Conservation (phyloP, 257 asterid genomes). For the Nicotiana tabacum region DNA sequence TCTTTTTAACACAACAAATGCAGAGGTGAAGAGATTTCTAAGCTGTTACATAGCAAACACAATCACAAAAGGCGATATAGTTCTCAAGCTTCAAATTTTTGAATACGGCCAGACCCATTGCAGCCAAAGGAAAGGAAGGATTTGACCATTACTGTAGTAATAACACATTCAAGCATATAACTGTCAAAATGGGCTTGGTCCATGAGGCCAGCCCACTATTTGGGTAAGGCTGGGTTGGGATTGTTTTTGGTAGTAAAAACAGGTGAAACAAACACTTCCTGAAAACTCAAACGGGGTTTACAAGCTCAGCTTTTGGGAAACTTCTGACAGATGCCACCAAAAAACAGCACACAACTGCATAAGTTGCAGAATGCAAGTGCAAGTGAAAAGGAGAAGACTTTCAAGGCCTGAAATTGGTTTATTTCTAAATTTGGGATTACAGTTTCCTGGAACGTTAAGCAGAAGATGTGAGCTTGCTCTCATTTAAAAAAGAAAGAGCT, state of each 20-base stretch:
- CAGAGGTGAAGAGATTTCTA: neutral
- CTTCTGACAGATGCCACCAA: neutral
- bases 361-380: constrained; percentile 4
- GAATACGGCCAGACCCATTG: neutral
- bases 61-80: neutral
- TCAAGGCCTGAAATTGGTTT: neutral
- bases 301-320: neutral
- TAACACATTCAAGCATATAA: neutral
- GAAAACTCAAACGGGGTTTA: neutral
- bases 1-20: neutral
- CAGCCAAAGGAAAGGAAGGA: neutral
- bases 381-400: neutral
- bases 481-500: too few species aligned
- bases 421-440: neutral
- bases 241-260: neutral
- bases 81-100: neutral
- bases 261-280: neutral
- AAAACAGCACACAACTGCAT: neutral
- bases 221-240: too few species aligned
- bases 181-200: too few species aligned
- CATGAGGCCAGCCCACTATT: too few species aligned
- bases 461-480: neutral
- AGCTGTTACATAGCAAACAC: neutral
- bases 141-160: neutral
- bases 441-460: neutral